Base-by-base conservation (phyloP, 2,329 filamentous ascomycete species). In the Alternaria dauci region DNA sequence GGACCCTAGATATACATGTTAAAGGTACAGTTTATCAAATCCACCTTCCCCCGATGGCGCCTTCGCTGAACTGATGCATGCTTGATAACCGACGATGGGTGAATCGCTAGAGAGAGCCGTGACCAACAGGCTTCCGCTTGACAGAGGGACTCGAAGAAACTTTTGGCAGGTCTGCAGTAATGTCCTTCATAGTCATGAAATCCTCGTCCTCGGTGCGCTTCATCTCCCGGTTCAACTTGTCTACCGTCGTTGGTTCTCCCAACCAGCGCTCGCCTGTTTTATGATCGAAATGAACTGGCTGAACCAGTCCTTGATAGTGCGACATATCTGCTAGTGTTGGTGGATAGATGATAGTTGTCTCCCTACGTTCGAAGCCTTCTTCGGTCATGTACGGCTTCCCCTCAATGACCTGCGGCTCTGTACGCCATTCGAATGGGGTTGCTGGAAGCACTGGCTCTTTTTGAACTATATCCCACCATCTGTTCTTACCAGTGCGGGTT, bases 271-370 rank as follows among this genome's bases (percentile, higher is more conserved):
- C 55, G 12, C 70, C 69, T n/a, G 70, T 71, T 43, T 72, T 70
- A 50, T 74, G 70, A 28, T 70, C 62, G 43, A 78, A 78, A 20
- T 75, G 69, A 20, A 78, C 67, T 1, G 71, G 67, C 23, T 72
- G 61, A 3, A 76, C 68, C 7, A 68, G 65, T 14, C 75, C 75
- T 3, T 42, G 48, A 38, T 76, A 76, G 2, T 56, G 52, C 3
- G 64, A 69, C 58, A 76, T 66, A 43, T 76, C 70, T 53, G 81
- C 79, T 3, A 82, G 53, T 1, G 72, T 77, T 1, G 82, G 81
- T 30, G 80, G 78, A 64, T 85, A 80, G 2, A 83, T 72, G 71
- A 80, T 82, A 5, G 78, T 82, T 5, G 78, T 79, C 61, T 84
- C 80, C 18, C 76, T 81, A 28, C 77, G 76, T 58, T 76, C 68